Percentiles rank a stretch among this genome's conserved stretches.
Conservation (phyloP, 2,329 filamentous ascomycete species). For the Stemphylium beticola region DNA sequence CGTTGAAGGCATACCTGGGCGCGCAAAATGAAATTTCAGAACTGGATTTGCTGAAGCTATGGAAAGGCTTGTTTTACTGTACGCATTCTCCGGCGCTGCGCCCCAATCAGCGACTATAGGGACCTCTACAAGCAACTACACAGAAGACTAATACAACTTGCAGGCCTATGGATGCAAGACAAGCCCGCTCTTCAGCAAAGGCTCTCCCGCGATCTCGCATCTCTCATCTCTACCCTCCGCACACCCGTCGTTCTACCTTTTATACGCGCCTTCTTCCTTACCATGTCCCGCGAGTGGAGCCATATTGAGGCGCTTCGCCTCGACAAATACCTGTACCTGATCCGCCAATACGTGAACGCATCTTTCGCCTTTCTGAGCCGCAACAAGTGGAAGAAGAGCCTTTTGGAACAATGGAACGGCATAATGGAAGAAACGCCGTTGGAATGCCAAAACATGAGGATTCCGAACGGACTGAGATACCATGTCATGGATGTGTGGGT, state of each 20-base stretch:
- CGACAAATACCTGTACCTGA: constrained; percentile 91
- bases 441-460: constrained; percentile 58
- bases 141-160: constrained; percentile 11
- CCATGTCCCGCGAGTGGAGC: constrained; percentile 59
- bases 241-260: constrained; percentile 50
- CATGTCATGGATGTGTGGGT: constrained; percentile 91
- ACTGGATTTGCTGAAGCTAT: constrained; percentile 82
- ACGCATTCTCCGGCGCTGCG: constrained; percentile 29
- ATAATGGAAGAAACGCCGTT: constrained; percentile 57
- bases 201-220: constrained; percentile 78
- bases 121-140: neutral
- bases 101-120: neutral
- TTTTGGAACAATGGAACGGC: constrained; percentile 53
- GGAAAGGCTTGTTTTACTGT: constrained; percentile 93
- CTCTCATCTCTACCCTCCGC: constrained; percentile 67
- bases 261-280: constrained; percentile 59
- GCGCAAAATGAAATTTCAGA: constrained; percentile 66
- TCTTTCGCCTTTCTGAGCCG: constrained; percentile 62
- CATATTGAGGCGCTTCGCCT: constrained; percentile 63
- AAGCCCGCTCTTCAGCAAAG: constrained; percentile 85
- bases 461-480: constrained; percentile 83
- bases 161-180: constrained; percentile 90
- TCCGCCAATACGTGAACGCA: constrained; percentile 78
- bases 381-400: constrained; percentile 48
- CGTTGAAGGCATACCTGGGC: constrained; percentile 78